A percentile compares a stretch with the other conserved stretches of the same genome.
Evolutionary conservation across 345 rosid genomes (phyloP).

Genomic region (Nephelium lappaceum): DNA sequence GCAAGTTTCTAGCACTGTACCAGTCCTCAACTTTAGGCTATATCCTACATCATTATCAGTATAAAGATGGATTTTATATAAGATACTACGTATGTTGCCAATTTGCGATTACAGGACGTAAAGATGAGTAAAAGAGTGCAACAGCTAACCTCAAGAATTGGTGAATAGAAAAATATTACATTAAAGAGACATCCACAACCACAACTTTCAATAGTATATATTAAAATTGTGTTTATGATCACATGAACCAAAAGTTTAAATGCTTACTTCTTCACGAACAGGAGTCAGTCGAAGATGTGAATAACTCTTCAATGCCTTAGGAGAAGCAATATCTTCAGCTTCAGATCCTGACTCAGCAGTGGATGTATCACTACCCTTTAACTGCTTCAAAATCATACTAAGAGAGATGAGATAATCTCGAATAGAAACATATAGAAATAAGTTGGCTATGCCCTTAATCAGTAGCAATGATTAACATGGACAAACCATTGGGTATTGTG

Average conservation of each 20-base stretch:
- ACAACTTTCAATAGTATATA: neutral
- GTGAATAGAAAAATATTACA: neutral
- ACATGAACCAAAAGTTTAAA: neutral
- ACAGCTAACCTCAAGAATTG: slow-evolving; percentile 2
- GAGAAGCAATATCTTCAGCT: slow-evolving; percentile 90
- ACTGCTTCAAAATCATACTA: slow-evolving; percentile 41
- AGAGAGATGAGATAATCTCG: neutral
- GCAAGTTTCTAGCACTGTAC: neutral
- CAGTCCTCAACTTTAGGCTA: neutral
- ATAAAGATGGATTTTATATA: neutral
- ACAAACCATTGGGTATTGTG: slow-evolving; percentile 70
- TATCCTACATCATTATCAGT: neutral
- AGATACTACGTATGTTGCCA: neutral
- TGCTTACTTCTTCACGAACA: slow-evolving; percentile 93
- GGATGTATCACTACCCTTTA: slow-evolving; percentile 95
- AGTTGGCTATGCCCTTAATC: neutral
- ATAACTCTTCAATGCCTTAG: slow-evolving; percentile 82
- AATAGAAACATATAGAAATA: neutral
- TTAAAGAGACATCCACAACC: neutral
- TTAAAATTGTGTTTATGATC: neutral
- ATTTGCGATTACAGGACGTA: neutral
- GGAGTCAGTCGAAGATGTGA: slow-evolving; percentile 92
- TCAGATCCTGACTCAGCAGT: slow-evolving; percentile 99
- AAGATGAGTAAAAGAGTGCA: neutral
- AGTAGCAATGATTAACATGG: slow-evolving; percentile 3